A percentile compares a stretch with the other conserved stretches of the same genome.
phyloP scores from a whole-genome alignment of 2,329 filamentous ascomycete species.

The Diplodia seriata region DNA sequence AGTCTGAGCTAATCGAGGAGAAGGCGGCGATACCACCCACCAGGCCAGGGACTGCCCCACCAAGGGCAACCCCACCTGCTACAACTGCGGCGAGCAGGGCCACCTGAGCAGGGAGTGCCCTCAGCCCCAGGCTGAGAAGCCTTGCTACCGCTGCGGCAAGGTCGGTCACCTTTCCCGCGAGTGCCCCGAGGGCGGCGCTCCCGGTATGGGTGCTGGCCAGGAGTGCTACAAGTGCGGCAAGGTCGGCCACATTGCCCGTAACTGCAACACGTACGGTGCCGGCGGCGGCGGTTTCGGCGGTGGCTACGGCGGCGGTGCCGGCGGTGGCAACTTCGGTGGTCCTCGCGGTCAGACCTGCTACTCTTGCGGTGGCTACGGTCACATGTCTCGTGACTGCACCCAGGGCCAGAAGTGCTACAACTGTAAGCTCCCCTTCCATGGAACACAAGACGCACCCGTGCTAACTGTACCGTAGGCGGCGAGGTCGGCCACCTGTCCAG shows the following conservation, averaged over 20 bases:
- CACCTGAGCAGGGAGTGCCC: slow-evolving; percentile 81
- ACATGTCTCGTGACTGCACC: slow-evolving; percentile 98
- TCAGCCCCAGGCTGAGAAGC: slow-evolving; percentile 84
- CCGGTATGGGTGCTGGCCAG: slow-evolving; percentile 58
- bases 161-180: slow-evolving; percentile 92
- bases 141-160: slow-evolving; percentile 77
- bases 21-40: slow-evolving; percentile 58
- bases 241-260: slow-evolving; percentile 93
- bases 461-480: slow-evolving; percentile 58
- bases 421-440: slow-evolving; percentile 63
- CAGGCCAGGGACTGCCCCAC: slow-evolving; percentile 59
- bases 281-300: slow-evolving; percentile 54
- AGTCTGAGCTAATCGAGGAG: slow-evolving; percentile 31
- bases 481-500: slow-evolving; percentile 94
- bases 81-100: slow-evolving; percentile 57
- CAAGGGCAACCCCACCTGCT: slow-evolving; percentile 59
- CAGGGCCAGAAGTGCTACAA: slow-evolving; percentile 99
- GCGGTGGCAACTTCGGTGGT: slow-evolving; percentile 55
- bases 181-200: slow-evolving; percentile 66
- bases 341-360: slow-evolving; percentile 79
- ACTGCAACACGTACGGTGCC: slow-evolving; percentile 73
- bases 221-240: slow-evolving; percentile 99
- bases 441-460: not conserved
- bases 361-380: slow-evolving; percentile 94
- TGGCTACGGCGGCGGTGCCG: slow-evolving; percentile 59